Evolutionary conservation across 805 yeast species (phyloP), one percentile per base, ranked within the genome.

Genomic region (Huiozyma naganishii): DNA sequence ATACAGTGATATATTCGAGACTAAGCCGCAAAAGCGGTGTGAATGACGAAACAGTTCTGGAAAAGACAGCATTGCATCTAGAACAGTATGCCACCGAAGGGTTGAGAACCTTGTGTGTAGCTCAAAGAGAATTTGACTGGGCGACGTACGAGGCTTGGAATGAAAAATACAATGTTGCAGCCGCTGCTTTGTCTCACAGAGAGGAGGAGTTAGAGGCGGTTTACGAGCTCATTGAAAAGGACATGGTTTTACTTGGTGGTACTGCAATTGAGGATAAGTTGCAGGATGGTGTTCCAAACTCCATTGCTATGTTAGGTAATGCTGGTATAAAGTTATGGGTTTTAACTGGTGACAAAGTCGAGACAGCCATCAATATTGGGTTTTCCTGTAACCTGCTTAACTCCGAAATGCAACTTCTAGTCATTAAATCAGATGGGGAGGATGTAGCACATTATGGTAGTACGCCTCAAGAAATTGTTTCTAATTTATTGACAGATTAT

Each of bases 241-340:
- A 80, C 39, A 66, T 84, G 52, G 68, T 69, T 10, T 64, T 84
- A 41, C 64, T 84, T 13, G 95, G 95, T 54, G 94, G 92, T 50
- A 84, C 95, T 39, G 94, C 94, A 23, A 84, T 84, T 61, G 95
- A 84, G 62, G 95, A 84, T 67, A 70, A 88, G 57, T 66, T 84
- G 47, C 95, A 84, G 63, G 88, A 81, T 53, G 94, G 94, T 65
- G 95, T 84, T 41, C 92, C 92, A 1, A 90, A 83, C 50, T 75
- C 92, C 7, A 84, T 84, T 56, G 75, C 79, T 7, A 59, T 79
- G 8, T 66, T 84, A 45, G 83, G 75, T 10, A 70, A 76, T 52
- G 92, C 94, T 6, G 95, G 95, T 59, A 81, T 84, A 44, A 84
- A 84, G 60, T 66, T 84, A 44, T 84, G 95, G 95, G 92, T 84